These are phyloP conservation scores for Rhodotorula sp. DNA, from an alignment of 1,284 basidiomycete species.

Conservation along the genomic window DNA sequence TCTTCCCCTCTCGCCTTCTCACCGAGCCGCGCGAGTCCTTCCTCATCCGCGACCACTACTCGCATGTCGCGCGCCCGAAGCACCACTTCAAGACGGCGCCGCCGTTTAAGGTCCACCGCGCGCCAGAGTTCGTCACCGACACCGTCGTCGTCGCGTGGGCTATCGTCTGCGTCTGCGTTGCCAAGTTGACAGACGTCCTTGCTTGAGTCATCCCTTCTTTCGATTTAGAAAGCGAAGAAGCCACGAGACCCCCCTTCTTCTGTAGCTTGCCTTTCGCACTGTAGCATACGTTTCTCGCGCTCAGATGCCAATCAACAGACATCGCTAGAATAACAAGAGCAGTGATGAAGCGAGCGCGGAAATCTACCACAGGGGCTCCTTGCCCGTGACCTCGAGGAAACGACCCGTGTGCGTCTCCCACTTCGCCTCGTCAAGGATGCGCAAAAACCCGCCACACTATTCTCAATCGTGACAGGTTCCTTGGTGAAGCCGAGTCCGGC, in stretches of 20 bases:
- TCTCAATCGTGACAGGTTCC: slow-evolving; percentile 11
- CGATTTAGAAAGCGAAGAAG: no score
- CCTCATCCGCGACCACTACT: slow-evolving; percentile 40
- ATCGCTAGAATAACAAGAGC: no score
- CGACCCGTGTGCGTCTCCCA: neutral
- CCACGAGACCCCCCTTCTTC: no score
- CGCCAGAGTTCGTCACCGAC: slow-evolving; percentile 30
- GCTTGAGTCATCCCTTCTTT: neutral
- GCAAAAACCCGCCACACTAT: neutral
- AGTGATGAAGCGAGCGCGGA: no score
- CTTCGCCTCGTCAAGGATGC: slow-evolving; percentile 1
- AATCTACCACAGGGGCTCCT: neutral
- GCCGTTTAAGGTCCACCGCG: slow-evolving; percentile 34
- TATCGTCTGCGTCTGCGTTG: slow-evolving; percentile 29
- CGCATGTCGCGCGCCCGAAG: slow-evolving; percentile 38
- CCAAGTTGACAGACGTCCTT: slow-evolving; percentile 29
- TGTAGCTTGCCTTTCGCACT: no score
- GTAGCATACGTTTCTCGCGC: no score
- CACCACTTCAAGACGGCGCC: slow-evolving; percentile 36
- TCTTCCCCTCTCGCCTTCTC: slow-evolving; percentile 37
- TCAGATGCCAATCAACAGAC: no score
- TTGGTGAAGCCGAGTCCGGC: neutral
- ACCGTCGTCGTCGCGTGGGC: slow-evolving; percentile 30
- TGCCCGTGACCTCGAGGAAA: slow-evolving; percentile 1
- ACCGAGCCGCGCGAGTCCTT: slow-evolving; percentile 36